phyloP scores from a whole-genome alignment of 805 yeast species.

The Myxozyma lipomycoides region DNA sequence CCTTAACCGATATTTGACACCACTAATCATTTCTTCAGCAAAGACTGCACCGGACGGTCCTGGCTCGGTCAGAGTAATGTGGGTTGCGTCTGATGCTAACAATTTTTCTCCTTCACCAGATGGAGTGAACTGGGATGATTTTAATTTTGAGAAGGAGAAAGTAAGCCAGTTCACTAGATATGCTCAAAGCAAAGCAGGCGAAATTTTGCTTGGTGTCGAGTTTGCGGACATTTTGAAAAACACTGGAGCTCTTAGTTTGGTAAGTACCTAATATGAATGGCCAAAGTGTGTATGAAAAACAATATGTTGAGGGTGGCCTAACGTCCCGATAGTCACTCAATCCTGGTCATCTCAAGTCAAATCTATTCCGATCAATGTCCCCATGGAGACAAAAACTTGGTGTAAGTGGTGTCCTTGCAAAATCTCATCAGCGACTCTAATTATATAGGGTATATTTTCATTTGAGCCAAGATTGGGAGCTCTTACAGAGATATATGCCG shows the following conservation, averaged over 20 bases:
- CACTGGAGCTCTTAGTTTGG: conserved; percentile 19
- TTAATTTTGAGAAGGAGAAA: conserved; percentile 30
- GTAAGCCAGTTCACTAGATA: conserved; percentile 32
- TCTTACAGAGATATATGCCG: conserved; percentile 45
- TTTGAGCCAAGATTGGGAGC: conserved; percentile 41
- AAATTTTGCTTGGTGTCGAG: conserved; percentile 28
- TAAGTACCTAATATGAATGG: no score
- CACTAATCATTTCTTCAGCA: conserved; percentile 40
- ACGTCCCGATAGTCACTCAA: conserved; percentile 12
- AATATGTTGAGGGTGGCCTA: neutral
- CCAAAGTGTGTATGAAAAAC: neutral
- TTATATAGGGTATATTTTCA: conserved; percentile 13
- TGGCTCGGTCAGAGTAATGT: conserved; percentile 43
- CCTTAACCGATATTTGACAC: conserved; percentile 41
- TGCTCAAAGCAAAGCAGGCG: conserved; percentile 46
- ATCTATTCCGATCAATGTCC: conserved; percentile 24
- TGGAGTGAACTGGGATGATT: conserved; percentile 40
- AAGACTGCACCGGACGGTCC: conserved; percentile 26
- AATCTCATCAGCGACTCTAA: neutral
- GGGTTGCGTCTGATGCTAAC: conserved; percentile 45
- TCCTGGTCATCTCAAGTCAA: conserved; percentile 24
- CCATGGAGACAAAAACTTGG: conserved; percentile 17
- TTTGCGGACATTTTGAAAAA: conserved; percentile 10
- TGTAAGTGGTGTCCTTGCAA: conserved; percentile 1
- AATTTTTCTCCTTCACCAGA: conserved; percentile 33